A percentile compares a stretch with the other conserved stretches of the same genome.
phyloP scores from a whole-genome alignment of 2,329 filamentous ascomycete species.

The Fusarium falciforme region DNA sequence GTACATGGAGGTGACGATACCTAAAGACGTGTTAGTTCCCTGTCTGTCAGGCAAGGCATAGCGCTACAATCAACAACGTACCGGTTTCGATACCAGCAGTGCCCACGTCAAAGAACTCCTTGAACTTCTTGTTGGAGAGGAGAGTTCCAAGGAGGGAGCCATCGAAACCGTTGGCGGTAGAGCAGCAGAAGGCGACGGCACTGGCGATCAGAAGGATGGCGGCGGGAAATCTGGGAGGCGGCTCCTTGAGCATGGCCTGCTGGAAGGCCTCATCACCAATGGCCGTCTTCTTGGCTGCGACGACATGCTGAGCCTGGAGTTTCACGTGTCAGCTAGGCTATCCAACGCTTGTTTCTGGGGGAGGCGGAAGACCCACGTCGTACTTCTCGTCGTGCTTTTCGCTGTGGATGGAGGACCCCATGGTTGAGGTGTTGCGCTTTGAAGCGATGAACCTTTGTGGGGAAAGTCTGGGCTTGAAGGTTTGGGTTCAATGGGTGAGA shows the following conservation, averaged over 20 bases:
- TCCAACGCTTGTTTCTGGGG: rapidly evolving
- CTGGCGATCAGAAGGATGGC: constrained; percentile 38
- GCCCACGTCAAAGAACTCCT: constrained; percentile 55
- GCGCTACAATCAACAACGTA: not conserved
- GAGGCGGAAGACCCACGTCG: not conserved
- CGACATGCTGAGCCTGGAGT: constrained; percentile 7
- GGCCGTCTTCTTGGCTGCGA: constrained; percentile 34
- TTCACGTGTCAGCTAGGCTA: not conserved
- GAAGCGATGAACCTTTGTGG: constrained; percentile 11
- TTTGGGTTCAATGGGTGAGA: constrained; percentile 9
- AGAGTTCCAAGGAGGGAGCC: constrained; percentile 64
- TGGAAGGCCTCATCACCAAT: constrained; percentile 44
- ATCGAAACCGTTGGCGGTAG: constrained; percentile 53
- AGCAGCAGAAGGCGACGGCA: constrained; percentile 45
- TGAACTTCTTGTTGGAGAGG: constrained; percentile 58
- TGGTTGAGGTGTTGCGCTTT: constrained; percentile 19
- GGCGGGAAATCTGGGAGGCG: constrained; percentile 32
- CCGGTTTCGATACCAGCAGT: constrained; percentile 41
- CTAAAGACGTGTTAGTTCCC: constrained; percentile 10
- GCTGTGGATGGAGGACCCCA: constrained; percentile 33
- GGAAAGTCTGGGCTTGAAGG: constrained; percentile 1
- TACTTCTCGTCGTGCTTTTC: constrained; percentile 30
- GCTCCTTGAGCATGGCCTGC: constrained; percentile 46
- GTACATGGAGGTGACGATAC: constrained; percentile 55
- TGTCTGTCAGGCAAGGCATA: not conserved